Percentiles rank a stretch among this genome's conserved stretches.
These are phyloP conservation scores for Delitschia confertaspora DNA, from an alignment of 495 filamentous ascomycete species.

Conservation along the genomic window DNA sequence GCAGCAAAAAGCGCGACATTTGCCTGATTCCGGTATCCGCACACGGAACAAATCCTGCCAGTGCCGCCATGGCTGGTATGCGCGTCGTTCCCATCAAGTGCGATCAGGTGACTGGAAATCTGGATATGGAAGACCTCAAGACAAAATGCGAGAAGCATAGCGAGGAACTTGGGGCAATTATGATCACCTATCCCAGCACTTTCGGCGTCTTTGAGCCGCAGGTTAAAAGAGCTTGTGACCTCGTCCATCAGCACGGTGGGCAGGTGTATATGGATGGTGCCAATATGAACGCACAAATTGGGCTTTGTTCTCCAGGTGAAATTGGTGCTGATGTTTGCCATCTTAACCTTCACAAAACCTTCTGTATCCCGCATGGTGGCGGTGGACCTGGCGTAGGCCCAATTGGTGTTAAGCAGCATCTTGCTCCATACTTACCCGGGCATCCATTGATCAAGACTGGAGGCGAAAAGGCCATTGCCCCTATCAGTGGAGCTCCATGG, in stretches of 20 bases:
- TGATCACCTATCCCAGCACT: slow-evolving; percentile 97
- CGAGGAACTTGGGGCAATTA: slow-evolving; percentile 83
- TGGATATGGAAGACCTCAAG: slow-evolving; percentile 79
- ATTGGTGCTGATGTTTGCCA: slow-evolving; percentile 98
- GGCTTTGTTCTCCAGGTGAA: slow-evolving; percentile 90
- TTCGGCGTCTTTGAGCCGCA: slow-evolving; percentile 93
- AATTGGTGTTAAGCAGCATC: slow-evolving; percentile 81
- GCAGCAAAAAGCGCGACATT: slow-evolving; percentile 67
- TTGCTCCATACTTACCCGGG: slow-evolving; percentile 70
- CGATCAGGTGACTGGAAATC: slow-evolving; percentile 76
- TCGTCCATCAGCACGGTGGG: slow-evolving; percentile 82
- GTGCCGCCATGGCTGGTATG: slow-evolving; percentile 97
- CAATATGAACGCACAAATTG: slow-evolving; percentile 99
- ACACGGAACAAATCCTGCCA: slow-evolving; percentile 95
- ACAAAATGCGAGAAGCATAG: slow-evolving; percentile 81
- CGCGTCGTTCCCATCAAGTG: slow-evolving; percentile 91
- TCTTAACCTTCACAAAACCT: slow-evolving; percentile 96
- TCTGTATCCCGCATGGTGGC: slow-evolving; percentile 97
- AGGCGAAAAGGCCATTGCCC: slow-evolving; percentile 53
- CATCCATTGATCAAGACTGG: slow-evolving; percentile 58
- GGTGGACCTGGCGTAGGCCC: slow-evolving; percentile 93
- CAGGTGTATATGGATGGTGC: slow-evolving; percentile 99
- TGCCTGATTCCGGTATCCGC: slow-evolving; percentile 96
- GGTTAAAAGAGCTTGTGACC: slow-evolving; percentile 74
- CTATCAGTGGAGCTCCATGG: slow-evolving; percentile 81